Evolutionary conservation across 805 yeast species (phyloP).

Genomic region (Ogataea populi-albae): DNA sequence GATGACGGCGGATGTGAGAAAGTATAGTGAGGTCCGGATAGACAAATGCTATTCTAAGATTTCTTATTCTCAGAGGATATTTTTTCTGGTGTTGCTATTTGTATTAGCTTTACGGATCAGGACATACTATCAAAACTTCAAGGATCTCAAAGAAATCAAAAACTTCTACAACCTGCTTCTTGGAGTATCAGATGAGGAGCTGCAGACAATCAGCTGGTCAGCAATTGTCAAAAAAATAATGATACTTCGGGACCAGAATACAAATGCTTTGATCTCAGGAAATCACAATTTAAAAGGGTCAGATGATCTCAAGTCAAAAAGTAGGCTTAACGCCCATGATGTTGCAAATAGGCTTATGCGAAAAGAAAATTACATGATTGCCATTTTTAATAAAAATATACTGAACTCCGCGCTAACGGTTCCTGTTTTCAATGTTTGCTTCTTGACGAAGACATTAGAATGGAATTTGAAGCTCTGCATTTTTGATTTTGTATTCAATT

Average conservation of each 20-base stretch:
- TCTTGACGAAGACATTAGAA: constrained; percentile 82
- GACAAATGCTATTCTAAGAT: constrained; percentile 47
- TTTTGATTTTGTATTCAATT: constrained; percentile 79
- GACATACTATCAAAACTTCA: constrained; percentile 59
- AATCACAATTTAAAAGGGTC: constrained; percentile 27
- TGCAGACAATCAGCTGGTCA: constrained; percentile 93
- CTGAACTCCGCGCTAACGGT: constrained; percentile 61
- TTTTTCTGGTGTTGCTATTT: constrained; percentile 58
- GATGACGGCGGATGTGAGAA: constrained; percentile 29
- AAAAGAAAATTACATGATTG: constrained; percentile 89
- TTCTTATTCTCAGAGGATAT: constrained; percentile 50
- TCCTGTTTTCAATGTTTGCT: constrained; percentile 27
- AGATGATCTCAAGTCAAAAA: constrained; percentile 64
- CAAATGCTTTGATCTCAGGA: constrained; percentile 65
- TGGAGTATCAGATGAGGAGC: constrained; percentile 71
- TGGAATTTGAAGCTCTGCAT: constrained; percentile 92
- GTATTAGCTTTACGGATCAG: constrained; percentile 51
- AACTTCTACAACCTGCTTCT: constrained; percentile 74
- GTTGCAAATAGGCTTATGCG: constrained; percentile 96
- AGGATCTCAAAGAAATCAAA: constrained; percentile 67
- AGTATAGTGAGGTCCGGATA: constrained; percentile 42
- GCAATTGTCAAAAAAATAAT: constrained; percentile 74
- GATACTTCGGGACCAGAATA: constrained; percentile 75
- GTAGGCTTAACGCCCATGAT: constrained; percentile 84
- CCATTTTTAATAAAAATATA: constrained; percentile 75